phyloP scores from a whole-genome alignment of 257 asterid genomes.

The Solanum virginianum region DNA sequence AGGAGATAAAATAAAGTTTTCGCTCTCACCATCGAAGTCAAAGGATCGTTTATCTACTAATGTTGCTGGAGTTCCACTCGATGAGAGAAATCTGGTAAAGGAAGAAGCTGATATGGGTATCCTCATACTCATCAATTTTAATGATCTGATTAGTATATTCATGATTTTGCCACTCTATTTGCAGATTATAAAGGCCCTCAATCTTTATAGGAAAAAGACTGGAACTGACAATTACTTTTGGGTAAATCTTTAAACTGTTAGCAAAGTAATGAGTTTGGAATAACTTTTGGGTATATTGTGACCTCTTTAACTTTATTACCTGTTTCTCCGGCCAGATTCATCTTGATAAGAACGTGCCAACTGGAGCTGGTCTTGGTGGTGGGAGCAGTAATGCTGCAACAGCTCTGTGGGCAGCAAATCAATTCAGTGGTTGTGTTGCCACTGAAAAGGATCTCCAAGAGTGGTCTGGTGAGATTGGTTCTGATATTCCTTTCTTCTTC shows the following conservation, averaged over 20 bases:
- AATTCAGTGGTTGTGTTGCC: conserved; percentile 73
- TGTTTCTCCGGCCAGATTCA: conserved; percentile 40
- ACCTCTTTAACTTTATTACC: background rate
- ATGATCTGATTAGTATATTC: background rate
- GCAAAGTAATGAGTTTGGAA: background rate
- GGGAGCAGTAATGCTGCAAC: conserved; percentile 99
- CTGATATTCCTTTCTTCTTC: conserved; percentile 92
- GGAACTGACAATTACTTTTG: conserved; percentile 69
- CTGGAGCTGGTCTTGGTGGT: conserved; percentile 99
- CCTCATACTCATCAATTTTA: background rate
- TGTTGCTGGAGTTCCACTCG: conserved; percentile 78
- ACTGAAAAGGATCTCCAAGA: conserved; percentile 84
- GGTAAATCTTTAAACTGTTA: conserved; percentile 24
- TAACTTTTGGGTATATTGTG: background rate
- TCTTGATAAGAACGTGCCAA: conserved; percentile 91
- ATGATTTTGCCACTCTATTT: conserved; percentile 4
- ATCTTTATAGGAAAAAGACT: conserved; percentile 86
- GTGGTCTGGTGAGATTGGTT: conserved; percentile 96
- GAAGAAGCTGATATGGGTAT: background rate
- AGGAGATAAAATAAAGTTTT: conserved; percentile 82
- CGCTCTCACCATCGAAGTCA: conserved; percentile 71
- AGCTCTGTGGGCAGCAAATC: conserved; percentile 99
- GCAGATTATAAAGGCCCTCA: conserved; percentile 97
- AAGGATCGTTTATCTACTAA: conserved; percentile 70
- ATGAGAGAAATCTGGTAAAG: conserved; percentile 66